Percentiles rank a stretch among this genome's conserved stretches.
phyloP scores from a whole-genome alignment of 805 yeast species.

The Candida hispaniensis region DNA sequence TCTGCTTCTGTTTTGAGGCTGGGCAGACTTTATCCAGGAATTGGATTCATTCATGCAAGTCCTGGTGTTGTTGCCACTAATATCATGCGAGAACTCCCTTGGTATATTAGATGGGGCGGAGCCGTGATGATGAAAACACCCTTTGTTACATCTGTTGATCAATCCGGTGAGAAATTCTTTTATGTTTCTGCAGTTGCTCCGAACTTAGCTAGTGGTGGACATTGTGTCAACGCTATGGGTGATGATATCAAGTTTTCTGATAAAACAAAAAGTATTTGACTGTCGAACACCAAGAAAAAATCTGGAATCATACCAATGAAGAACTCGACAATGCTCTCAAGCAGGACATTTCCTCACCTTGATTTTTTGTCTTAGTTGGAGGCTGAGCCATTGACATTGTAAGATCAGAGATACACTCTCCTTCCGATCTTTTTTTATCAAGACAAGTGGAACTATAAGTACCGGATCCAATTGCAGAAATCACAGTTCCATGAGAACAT shows the following conservation, averaged over 20 bases:
- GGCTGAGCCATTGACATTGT: too few species aligned
- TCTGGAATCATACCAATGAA: conserved; percentile 24
- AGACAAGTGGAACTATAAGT: too few species aligned
- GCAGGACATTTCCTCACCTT: too few species aligned
- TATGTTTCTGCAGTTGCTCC: conserved; percentile 19
- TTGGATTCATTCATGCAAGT: conserved; percentile 22
- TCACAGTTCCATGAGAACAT: too few species aligned
- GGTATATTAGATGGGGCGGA: conserved; percentile 17
- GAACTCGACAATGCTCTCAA: conserved; percentile 18
- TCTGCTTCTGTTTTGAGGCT: conserved; percentile 21
- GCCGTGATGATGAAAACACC: conserved; percentile 11
- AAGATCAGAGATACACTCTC: too few species aligned
- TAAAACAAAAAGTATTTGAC: conserved; percentile 17
- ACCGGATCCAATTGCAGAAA: too few species aligned
- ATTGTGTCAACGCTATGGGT: conserved; percentile 17
- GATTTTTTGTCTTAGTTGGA: too few species aligned
- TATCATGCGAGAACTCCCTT: conserved; percentile 20
- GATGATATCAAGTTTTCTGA: conserved; percentile 15
- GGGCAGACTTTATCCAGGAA: conserved; percentile 20
- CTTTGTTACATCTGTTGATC: conserved; percentile 17
- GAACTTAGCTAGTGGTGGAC: conserved; percentile 20
- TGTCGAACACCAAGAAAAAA: conserved; percentile 21
- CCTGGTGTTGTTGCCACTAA: conserved; percentile 25
- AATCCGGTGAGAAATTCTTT: conserved; percentile 22
- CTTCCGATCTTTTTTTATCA: too few species aligned